Base-by-base conservation (phyloP, 2,329 filamentous ascomycete species). In the Talaromyces sp. region DNA sequence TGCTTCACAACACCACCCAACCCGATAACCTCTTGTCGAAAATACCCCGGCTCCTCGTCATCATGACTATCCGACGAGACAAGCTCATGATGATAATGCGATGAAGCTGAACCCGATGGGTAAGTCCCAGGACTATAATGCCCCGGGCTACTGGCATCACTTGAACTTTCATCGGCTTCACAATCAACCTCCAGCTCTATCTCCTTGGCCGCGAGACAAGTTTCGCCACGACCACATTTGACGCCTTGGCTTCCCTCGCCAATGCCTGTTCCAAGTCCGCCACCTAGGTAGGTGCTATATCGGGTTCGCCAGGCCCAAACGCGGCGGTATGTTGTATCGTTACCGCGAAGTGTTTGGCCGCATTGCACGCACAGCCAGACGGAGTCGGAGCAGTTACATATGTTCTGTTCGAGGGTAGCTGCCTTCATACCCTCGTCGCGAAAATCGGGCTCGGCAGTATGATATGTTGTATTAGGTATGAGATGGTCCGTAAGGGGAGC, bases 251-350 rank as follows among this genome's bases (percentile, higher is more conserved):
- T 87, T 29, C 91, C 91, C 63, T 96, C 90, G 39, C 91, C 91
- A 27, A 96, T 90, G 4, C 92, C 92, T 0, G 89, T 92, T 20
- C 91, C 91, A 0, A 95, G 80, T 2, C 90, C 90, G 17, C 86
- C 86, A 2, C 92, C 88, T 0, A 90, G 86, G 60, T 90, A 88
- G 14, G 80, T 80, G 33, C 87, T 87, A 70, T 96, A 97, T 20
- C 90, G 85, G 36, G 85, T 90, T 46, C 92, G 86, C 92, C 92
- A 97, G 56, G 85, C 88, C 91, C 92, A 97, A 49, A 92, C 90
- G 3, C 82, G 78, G 39, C 79, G 70, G 65, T 87, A 86, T 13
- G 78, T 82, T 4, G 78, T 82, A 58, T 87, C 84, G 11, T 75
- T 75, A 30, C 76, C 77, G 40, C 70, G 70, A 47, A 95, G 85